A percentile compares a stretch with the other conserved stretches of the same genome.
Evolutionary conservation across 192 early-diverging fungal genomes (phyloP).

Genomic region (Allomyces macrogynus): DNA sequence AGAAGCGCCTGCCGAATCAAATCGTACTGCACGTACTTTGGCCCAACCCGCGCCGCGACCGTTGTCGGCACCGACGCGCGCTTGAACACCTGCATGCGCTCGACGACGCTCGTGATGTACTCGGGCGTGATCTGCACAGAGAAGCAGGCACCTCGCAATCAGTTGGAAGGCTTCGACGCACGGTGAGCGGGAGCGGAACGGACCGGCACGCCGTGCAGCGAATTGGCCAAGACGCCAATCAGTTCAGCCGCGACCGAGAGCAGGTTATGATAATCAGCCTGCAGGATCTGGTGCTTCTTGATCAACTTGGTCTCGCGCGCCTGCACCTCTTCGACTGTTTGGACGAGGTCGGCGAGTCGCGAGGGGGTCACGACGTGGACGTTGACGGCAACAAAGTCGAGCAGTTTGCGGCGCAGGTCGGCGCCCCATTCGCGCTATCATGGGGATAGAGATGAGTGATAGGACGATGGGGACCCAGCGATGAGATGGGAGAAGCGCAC

Average conservation of each 20-base stretch:
- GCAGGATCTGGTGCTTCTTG: background rate
- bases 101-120: conserved; percentile 20
- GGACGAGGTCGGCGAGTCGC: background rate
- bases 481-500: background rate
- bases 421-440: background rate
- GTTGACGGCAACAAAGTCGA: background rate
- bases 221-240: conserved; percentile 22
- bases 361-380: background rate
- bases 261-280: conserved; percentile 29
- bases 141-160: too few species aligned
- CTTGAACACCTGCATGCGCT: conserved; percentile 19
- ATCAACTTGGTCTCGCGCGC: background rate
- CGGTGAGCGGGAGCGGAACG: background rate
- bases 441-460: background rate
- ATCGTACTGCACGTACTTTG: conserved; percentile 5
- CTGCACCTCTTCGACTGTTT: background rate
- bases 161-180: too few species aligned
- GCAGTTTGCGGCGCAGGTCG: background rate
- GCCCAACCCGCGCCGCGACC: background rate
- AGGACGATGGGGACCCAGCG: background rate
- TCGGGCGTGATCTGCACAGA: conserved; percentile 15
- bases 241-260: conserved; percentile 30
- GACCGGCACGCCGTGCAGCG: conserved; percentile 25
- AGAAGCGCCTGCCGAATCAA: conserved; percentile 11
- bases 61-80: background rate